These are phyloP conservation scores for Tanacetum coccineum DNA, from an alignment of 129 eudicot genomes.

Conservation along the genomic window DNA sequence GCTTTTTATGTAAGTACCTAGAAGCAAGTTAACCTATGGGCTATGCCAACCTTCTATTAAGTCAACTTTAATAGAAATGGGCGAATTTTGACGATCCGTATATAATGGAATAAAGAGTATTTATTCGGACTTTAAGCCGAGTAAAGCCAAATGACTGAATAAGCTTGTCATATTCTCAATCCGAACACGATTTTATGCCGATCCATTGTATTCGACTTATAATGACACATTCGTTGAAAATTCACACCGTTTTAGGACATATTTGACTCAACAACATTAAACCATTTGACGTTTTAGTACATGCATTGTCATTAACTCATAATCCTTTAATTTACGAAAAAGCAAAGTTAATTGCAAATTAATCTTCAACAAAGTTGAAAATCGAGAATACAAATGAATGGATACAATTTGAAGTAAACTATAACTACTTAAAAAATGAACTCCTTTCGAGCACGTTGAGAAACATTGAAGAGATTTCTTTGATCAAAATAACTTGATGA, in stretches of 20 bases:
- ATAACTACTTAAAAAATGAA: too few species aligned
- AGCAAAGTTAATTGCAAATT: too few species aligned
- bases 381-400: too few species aligned
- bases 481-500: too few species aligned
- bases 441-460: too few species aligned
- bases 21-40: neutral
- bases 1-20: neutral
- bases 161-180: neutral
- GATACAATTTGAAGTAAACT: too few species aligned
- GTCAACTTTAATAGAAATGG: neutral
- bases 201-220: slow-evolving; percentile 1
- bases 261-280: neutral
- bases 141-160: slow-evolving; percentile 10
- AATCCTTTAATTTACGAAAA: too few species aligned
- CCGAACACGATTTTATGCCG: slow-evolving; percentile 10
- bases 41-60: neutral
- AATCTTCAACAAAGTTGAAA: too few species aligned
- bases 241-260: neutral
- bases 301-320: too few species aligned
- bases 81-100: slow-evolving; percentile 3
- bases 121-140: slow-evolving; percentile 15
- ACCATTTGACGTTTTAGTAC: too few species aligned
- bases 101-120: slow-evolving; percentile 17
- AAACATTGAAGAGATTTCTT: too few species aligned
- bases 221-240: neutral